These are phyloP conservation scores for Tetrapyrgos nigripes DNA, from an alignment of 1,284 basidiomycete genomes.

Conservation along the genomic window DNA sequence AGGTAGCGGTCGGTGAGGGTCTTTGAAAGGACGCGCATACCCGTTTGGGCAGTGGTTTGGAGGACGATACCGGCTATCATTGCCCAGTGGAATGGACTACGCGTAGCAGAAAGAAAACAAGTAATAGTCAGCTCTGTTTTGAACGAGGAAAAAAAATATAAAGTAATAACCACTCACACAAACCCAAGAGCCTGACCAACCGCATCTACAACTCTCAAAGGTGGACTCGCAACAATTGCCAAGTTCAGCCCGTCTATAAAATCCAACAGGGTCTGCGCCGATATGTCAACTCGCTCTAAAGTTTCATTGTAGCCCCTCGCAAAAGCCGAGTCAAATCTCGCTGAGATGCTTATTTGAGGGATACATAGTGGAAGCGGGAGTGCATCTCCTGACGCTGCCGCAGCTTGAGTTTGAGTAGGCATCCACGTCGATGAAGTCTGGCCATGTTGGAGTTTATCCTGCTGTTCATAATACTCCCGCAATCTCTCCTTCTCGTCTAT, in stretches of 20 bases:
- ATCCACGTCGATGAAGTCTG: too few relatives aligned
- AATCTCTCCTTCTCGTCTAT: too few relatives aligned
- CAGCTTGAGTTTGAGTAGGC: too few relatives aligned
- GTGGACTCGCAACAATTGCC: slow-evolving; percentile 26
- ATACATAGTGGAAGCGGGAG: slow-evolving; percentile 23
- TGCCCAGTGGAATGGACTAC: slow-evolving; percentile 28
- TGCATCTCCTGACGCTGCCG: neutral
- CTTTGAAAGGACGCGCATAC: slow-evolving; percentile 31
- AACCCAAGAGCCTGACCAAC: slow-evolving; percentile 25
- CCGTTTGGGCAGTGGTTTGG: slow-evolving; percentile 26
- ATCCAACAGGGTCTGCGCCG: slow-evolving; percentile 22
- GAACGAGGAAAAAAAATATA: neutral
- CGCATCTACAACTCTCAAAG: slow-evolving; percentile 23
- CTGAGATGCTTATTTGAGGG: slow-evolving; percentile 17
- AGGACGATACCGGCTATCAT: slow-evolving; percentile 26
- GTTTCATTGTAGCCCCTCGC: slow-evolving; percentile 21
- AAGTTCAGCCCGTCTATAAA: slow-evolving; percentile 30
- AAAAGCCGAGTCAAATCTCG: slow-evolving; percentile 22
- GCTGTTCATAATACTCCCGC: too few relatives aligned
- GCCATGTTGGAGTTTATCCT: too few relatives aligned
- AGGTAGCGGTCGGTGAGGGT: slow-evolving; percentile 36
- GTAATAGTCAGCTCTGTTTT: neutral
- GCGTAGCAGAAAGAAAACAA: neutral
- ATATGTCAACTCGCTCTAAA: slow-evolving; percentile 18
- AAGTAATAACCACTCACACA: slow-evolving; percentile 19